Conservation (phyloP, 306 rosid species). For the Dalbergia cultrata region DNA sequence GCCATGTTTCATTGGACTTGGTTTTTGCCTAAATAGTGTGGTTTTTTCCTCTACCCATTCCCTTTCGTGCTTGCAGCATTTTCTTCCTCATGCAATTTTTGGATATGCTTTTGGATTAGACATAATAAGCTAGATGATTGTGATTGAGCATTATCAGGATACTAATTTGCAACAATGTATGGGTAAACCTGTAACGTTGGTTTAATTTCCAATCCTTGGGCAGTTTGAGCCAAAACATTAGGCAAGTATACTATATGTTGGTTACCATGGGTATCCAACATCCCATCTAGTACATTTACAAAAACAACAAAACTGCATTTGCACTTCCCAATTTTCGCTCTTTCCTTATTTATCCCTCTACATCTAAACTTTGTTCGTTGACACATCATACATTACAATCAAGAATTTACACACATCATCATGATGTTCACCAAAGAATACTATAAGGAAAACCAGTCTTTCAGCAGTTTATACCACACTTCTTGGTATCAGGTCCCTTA, state of each 20-base stretch:
- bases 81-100: conserved; percentile 13
- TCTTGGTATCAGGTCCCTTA: conserved; percentile 86
- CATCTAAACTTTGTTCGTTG: conserved; percentile 46
- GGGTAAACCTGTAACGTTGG: conserved; percentile 41
- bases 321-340: conserved; percentile 61
- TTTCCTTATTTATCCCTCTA: conserved; percentile 61
- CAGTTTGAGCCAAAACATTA: conserved; percentile 47
- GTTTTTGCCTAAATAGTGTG: not conserved
- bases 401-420: conserved; percentile 58
- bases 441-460: conserved; percentile 44
- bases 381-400: conserved; percentile 52
- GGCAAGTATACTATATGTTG: not conserved
- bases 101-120: conserved; percentile 13
- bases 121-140: conserved; percentile 25
- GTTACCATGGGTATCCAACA: conserved; percentile 32
- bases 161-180: conserved; percentile 34
- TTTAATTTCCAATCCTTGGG: conserved; percentile 44
- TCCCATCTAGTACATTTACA: conserved; percentile 57
- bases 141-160: conserved; percentile 15
- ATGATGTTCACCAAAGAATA: conserved; percentile 54
- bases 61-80: not conserved
- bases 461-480: conserved; percentile 93
- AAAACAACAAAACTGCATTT: conserved; percentile 60
- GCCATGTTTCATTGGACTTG: not conserved
- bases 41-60: no score